Percentiles rank a stretch among this genome's conserved stretches.
phyloP scores from a whole-genome alignment of 176 grass and related monocot species.

The Triticum turgidum region DNA sequence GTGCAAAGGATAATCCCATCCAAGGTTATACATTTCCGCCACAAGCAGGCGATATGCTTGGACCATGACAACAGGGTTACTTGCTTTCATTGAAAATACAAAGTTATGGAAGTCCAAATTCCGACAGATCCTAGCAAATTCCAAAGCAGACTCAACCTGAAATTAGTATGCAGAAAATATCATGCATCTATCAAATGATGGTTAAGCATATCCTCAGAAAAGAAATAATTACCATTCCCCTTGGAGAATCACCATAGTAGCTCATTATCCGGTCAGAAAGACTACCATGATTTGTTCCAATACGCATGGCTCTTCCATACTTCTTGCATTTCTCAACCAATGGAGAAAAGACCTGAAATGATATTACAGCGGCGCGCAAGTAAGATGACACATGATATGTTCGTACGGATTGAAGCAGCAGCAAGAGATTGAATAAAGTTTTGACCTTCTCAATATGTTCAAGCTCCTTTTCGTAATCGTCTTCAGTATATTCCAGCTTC shows the following conservation, averaged over 20 bases:
- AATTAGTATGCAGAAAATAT: constrained; percentile 37
- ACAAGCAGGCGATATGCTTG: constrained; percentile 96
- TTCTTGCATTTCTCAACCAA: constrained; percentile 99
- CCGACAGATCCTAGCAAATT: constrained; percentile 95
- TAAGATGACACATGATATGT: constrained; percentile 13
- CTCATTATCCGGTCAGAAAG: constrained; percentile 99
- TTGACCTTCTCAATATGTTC: constrained; percentile 93
- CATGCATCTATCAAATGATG: neutral
- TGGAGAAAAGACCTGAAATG: constrained; percentile 85
- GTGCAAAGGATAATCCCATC: constrained; percentile 99
- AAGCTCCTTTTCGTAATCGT: constrained; percentile 91
- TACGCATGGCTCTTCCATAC: constrained; percentile 94
- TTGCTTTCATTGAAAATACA: constrained; percentile 99
- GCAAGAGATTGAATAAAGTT: constrained; percentile 2
- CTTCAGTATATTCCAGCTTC: constrained; percentile 79
- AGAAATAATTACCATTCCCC: constrained; percentile 84
- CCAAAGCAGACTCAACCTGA: constrained; percentile 98
- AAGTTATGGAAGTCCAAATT: constrained; percentile 96
- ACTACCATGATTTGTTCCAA: constrained; percentile 94
- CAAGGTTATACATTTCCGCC: constrained; percentile 94
- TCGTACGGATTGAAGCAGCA: neutral
- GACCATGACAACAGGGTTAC: constrained; percentile 97
- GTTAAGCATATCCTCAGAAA: constrained; percentile 15
- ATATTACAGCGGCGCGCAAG: neutral
- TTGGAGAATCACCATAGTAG: constrained; percentile 98